Evolutionary conservation across 2,329 filamentous ascomycete genomes (phyloP).

Genomic region (Byssoonygena ceratinophila): DNA sequence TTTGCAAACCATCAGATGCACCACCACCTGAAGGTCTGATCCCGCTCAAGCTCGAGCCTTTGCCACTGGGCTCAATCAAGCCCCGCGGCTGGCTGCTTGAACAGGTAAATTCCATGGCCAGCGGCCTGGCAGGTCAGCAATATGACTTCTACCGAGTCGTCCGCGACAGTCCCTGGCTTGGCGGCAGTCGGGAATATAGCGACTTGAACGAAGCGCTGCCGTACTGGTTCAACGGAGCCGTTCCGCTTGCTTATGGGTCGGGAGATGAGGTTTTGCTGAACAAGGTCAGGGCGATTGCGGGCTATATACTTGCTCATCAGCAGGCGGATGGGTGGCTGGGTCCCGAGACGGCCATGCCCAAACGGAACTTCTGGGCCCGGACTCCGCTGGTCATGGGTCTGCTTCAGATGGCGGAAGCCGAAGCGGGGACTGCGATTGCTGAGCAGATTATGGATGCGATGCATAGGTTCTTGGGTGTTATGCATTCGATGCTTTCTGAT

Average conservation of each 20-base stretch:
- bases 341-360: constrained; percentile 37
- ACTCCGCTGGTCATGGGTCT: constrained; percentile 44
- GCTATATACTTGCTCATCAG: constrained; percentile 43
- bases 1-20: not conserved
- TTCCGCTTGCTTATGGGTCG: constrained; percentile 45
- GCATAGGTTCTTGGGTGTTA: constrained; percentile 42
- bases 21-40: not conserved
- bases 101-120: constrained; percentile 41
- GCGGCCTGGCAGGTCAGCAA: constrained; percentile 45
- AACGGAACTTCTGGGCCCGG: constrained; percentile 45
- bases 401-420: constrained; percentile 40
- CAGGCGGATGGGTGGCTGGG: constrained; percentile 49
- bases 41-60: constrained; percentile 12
- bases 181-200: constrained; percentile 44
- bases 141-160: constrained; percentile 49
- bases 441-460: constrained; percentile 41
- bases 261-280: constrained; percentile 41
- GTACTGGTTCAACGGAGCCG: constrained; percentile 51
- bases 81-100: constrained; percentile 44
- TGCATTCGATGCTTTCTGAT: constrained; percentile 46
- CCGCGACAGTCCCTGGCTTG: constrained; percentile 43
- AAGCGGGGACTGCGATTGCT: constrained; percentile 31
- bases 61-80: constrained; percentile 43
- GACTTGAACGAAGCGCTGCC: constrained; percentile 45
- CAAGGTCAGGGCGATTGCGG: constrained; percentile 39